Base-by-base conservation (phyloP, 345 rosid genomes). In the Murraya paniculata region DNA sequence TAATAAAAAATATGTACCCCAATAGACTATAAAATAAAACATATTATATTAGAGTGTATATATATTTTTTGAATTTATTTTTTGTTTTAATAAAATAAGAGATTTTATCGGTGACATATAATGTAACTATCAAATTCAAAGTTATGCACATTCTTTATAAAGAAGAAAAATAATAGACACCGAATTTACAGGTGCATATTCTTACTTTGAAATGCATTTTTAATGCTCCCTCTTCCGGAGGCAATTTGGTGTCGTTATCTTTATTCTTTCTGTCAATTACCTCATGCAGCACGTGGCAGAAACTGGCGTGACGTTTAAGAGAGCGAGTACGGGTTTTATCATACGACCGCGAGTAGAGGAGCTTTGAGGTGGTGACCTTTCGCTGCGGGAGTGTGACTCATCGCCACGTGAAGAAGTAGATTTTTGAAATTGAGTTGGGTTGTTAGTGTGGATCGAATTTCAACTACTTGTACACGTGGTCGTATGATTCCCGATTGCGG, bases 391-490 rank as follows among this genome's bases (percentile, higher is more conserved):
- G 0, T 19, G 39, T 28, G 77, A 61, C 41, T 64, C 78, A 31
- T 64, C 10, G 24, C 33, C 78, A 75, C 62, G 62, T 27, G 77
- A 62, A 2, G 41, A 22, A 5, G 18, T 28, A 28, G 27, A 41
- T 45, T n/a, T 30, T 21, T 41, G 48, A 41, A 41, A 41, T 41
- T 41, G 48, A 11, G 14, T 11, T 3, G 48, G 48, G 48, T 41
- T 9, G 48, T 41, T 41, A 2, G 3, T 41, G 48, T 16, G 16
- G 48, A 10, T 41, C 48, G 48, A 59, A 59, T 35, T 39, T 79
- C 73, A 73, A 66, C 73, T 9, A 36, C 48, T 30, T 2, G 0
- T 38, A 74, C 70, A 68, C 64, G 71, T 79, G 81, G 81, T 72
- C 66, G 13, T 64, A 72, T 72, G 57, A 66, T 79, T 45, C 8